phyloP scores from a whole-genome alignment of 805 yeast species.

The Candida oleophila region DNA sequence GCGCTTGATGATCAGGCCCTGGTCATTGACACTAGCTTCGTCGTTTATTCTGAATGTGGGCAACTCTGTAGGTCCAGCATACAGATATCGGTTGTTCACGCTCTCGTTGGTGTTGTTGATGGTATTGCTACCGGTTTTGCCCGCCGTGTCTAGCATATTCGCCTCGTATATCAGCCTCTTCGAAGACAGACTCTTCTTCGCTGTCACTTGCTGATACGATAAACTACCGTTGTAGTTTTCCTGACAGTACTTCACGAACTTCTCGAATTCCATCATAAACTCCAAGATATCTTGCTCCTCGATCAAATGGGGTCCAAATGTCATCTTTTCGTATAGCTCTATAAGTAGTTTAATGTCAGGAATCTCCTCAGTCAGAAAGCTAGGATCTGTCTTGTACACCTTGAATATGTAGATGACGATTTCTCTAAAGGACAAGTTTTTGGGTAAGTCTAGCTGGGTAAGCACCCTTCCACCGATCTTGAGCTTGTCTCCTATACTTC shows the following conservation, averaged over 20 bases:
- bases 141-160: background rate
- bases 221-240: constrained; percentile 1
- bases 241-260: constrained; percentile 11
- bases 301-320: constrained; percentile 65
- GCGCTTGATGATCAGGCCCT: background rate
- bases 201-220: background rate
- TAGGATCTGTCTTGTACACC: constrained; percentile 8
- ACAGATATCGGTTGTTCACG: background rate
- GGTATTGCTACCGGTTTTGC: background rate
- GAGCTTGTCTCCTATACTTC: constrained; percentile 59
- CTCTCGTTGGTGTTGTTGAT: background rate
- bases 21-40: background rate
- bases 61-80: background rate
- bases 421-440: constrained; percentile 42
- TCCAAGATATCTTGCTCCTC: constrained; percentile 56
- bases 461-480: constrained; percentile 46
- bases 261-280: constrained; percentile 46
- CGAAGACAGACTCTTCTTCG: background rate
- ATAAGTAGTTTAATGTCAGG: constrained; percentile 25
- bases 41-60: background rate
- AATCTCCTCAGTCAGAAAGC: constrained; percentile 5
- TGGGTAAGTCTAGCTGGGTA: constrained; percentile 34
- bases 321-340: constrained; percentile 60
- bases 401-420: constrained; percentile 34
- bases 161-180: constrained; percentile 2